Conservation (phyloP, 108 stramenopile genomes). For the Licmophora abbreviata region DNA sequence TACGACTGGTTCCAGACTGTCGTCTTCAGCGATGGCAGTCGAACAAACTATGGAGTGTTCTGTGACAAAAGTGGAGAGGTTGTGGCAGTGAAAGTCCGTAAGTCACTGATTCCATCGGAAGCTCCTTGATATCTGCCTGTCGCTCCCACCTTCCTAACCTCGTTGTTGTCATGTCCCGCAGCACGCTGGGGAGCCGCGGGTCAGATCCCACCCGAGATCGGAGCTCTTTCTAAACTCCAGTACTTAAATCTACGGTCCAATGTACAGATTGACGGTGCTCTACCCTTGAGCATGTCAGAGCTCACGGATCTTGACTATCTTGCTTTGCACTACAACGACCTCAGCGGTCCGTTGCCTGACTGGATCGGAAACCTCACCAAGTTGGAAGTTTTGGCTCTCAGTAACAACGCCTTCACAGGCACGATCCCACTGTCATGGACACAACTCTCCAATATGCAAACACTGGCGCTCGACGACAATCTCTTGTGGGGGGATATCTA, state of each 20-base stretch:
- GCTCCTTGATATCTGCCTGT: no score
- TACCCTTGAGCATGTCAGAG: not conserved
- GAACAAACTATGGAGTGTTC: no score
- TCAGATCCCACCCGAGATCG: no score
- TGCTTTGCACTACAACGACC: constrained; percentile 28
- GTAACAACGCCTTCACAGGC: constrained; percentile 25
- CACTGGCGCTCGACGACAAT: constrained; percentile 33
- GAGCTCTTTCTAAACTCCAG: constrained; percentile 19
- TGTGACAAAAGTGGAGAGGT: no score
- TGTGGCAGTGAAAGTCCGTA: no score
- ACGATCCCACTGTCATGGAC: constrained; percentile 11
- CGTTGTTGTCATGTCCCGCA: no score
- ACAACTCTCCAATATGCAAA: constrained; percentile 15
- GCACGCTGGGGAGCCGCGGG: no score
- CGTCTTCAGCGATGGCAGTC: not conserved
- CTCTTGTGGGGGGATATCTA: constrained; percentile 16
- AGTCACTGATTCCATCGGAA: no score
- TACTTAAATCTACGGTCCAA: constrained; percentile 6
- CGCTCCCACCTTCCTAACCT: no score
- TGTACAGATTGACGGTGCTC: not conserved
- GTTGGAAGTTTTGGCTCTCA: constrained; percentile 30
- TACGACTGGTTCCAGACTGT: constrained; percentile 16
- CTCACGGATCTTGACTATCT: constrained; percentile 22
- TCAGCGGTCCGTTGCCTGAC: constrained; percentile 29
- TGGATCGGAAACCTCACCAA: constrained; percentile 13